These are phyloP conservation scores for Solanum chacoense DNA, from an alignment of 305 asterid species.

Conservation along the genomic window DNA sequence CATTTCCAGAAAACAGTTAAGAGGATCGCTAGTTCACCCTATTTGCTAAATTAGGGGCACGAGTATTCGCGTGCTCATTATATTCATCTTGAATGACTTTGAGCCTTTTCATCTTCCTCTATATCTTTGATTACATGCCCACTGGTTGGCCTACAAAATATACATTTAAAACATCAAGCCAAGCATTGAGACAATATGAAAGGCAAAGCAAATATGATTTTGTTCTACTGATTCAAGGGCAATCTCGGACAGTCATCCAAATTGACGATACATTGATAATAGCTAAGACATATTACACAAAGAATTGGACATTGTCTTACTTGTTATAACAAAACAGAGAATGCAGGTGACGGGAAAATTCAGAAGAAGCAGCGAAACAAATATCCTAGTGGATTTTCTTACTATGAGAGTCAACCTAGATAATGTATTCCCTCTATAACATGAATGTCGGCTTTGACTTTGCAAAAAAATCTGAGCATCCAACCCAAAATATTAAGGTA, in stretches of 20 bases:
- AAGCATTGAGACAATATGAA: background rate
- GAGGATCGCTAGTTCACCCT: background rate
- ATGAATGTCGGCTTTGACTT: background rate
- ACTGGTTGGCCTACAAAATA: slow-evolving; percentile 32
- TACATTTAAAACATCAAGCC: background rate
- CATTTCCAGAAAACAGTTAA: background rate
- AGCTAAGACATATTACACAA: background rate
- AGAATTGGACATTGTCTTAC: background rate
- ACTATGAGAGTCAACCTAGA: background rate
- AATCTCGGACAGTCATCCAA: background rate
- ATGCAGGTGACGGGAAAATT: background rate
- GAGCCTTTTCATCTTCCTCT: background rate
- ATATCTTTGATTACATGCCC: slow-evolving; percentile 17
- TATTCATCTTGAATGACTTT: background rate
- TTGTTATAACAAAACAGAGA: background rate
- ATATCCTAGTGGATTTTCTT: background rate
- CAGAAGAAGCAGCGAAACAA: background rate
- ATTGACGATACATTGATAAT: background rate
- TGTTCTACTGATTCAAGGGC: background rate
- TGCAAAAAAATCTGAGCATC: background rate
- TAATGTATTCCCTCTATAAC: background rate
- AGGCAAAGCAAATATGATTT: background rate
- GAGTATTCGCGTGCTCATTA: background rate
- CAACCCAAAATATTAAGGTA: background rate
- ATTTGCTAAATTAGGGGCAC: background rate